These are phyloP conservation scores for Magnaporthiopsis poae DNA, from an alignment of 2,329 filamentous ascomycete genomes.

Conservation along the genomic window DNA sequence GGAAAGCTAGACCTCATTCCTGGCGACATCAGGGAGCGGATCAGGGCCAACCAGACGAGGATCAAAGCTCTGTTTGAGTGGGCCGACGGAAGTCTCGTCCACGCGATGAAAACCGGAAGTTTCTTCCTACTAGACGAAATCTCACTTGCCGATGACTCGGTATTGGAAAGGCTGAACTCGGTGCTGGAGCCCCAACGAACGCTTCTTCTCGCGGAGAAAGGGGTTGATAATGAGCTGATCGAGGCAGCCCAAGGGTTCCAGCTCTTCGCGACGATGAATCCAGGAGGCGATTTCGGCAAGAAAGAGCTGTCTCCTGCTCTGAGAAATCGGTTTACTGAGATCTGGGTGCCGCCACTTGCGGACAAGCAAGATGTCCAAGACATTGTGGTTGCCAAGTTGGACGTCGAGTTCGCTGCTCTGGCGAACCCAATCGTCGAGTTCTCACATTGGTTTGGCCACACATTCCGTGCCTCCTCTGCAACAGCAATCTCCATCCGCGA, in stretches of 20 bases:
- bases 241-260: conserved; percentile 72
- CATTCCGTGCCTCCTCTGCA: conserved; percentile 64
- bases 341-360: conserved; percentile 88
- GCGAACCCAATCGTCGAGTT: conserved; percentile 71
- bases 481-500: conserved; percentile 84
- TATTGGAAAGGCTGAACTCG: conserved; percentile 90
- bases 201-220: conserved; percentile 87
- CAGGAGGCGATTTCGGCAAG: conserved; percentile 96
- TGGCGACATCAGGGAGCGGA: conserved; percentile 34
- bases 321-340: conserved; percentile 94
- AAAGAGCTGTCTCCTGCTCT: conserved; percentile 91
- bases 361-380: conserved; percentile 77
- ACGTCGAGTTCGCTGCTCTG: conserved; percentile 41
- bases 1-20: conserved; percentile 38
- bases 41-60: conserved; percentile 44
- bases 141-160: conserved; percentile 92
- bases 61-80: conserved; percentile 88
- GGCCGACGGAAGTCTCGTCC: conserved; percentile 85
- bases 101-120: conserved; percentile 81
- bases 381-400: conserved; percentile 72
- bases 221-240: conserved; percentile 70
- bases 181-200: conserved; percentile 83
- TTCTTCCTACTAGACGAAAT: conserved; percentile 97
- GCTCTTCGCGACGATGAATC: conserved; percentile 98
- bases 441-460: conserved; percentile 81